These are phyloP conservation scores for Ceratonia siliqua DNA, from an alignment of 306 rosid genomes.

Conservation along the genomic window DNA sequence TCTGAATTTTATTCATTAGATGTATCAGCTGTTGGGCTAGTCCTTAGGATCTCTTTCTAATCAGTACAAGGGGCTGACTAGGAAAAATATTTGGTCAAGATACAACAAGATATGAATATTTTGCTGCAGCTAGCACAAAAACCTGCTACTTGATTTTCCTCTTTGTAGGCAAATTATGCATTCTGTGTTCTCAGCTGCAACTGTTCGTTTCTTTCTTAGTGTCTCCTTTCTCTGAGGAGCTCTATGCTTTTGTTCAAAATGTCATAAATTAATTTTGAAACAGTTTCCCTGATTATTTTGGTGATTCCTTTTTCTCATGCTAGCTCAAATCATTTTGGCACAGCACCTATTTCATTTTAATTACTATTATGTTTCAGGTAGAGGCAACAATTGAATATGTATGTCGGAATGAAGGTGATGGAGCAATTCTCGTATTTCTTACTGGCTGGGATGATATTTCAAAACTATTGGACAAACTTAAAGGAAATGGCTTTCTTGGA, in stretches of 20 bases:
- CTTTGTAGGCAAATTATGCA: slow-evolving; percentile 10
- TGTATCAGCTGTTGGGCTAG: neutral
- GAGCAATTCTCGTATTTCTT: slow-evolving; percentile 92
- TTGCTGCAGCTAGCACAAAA: slow-evolving; percentile 10
- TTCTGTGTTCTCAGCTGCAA: slow-evolving; percentile 8
- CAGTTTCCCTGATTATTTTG: neutral
- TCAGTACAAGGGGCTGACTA: neutral
- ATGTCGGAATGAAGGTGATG: slow-evolving; percentile 73
- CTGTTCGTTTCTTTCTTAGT: slow-evolving; percentile 9
- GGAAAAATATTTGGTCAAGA: slow-evolving; percentile 1
- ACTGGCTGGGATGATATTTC: slow-evolving; percentile 99
- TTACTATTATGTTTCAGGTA: slow-evolving; percentile 55
- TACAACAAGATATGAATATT: slow-evolving; percentile 18
- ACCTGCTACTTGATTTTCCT: slow-evolving; percentile 10
- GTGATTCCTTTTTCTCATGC: neutral
- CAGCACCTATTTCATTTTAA: slow-evolving; percentile 20
- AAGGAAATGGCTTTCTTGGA: slow-evolving; percentile 72
- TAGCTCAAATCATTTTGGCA: neutral
- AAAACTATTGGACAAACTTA: slow-evolving; percentile 77
- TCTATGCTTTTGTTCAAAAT: slow-evolving; percentile 24
- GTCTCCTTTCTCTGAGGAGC: neutral
- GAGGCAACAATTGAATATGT: slow-evolving; percentile 83
- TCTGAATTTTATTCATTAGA: slow-evolving; percentile 18
- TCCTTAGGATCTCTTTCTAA: neutral
- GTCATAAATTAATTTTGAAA: slow-evolving; percentile 2